Conservation (phyloP, 2,329 filamentous ascomycete species). For the Aspergillus pseudoviridinutans region DNA sequence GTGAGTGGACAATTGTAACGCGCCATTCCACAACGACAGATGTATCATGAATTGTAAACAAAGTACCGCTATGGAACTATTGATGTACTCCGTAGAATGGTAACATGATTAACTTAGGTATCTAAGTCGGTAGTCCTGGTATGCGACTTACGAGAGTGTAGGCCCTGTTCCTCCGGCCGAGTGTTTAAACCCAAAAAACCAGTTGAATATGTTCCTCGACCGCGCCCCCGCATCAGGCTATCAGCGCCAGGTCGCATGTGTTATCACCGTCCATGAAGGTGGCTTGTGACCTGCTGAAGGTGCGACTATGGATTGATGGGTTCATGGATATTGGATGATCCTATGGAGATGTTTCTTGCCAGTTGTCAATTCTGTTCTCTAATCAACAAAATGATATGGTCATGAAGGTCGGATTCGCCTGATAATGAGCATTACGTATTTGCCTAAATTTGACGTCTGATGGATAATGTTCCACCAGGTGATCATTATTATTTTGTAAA, state of each 20-base stretch:
- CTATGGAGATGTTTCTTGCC: not conserved
- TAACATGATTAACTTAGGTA: not conserved
- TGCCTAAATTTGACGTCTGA: not conserved
- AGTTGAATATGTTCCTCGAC: constrained; percentile 25
- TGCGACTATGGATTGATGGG: not conserved
- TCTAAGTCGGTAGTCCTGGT: too few species aligned
- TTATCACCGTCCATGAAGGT: constrained; percentile 2
- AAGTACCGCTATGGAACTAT: not conserved
- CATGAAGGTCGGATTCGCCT: not conserved
- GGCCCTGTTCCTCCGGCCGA: constrained; percentile 2
- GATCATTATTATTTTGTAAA: not conserved
- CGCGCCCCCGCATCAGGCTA: constrained; percentile 14
- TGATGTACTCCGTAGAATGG: not conserved
- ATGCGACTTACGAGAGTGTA: not conserved
- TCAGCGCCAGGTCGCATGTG: constrained; percentile 14
- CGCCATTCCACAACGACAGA: not conserved
- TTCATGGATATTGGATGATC: not conserved
- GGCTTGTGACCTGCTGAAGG: constrained; percentile 13
- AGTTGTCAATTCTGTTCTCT: not conserved
- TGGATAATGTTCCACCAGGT: not conserved
- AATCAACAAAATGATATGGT: not conserved
- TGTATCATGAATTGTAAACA: not conserved
- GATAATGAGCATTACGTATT: not conserved
- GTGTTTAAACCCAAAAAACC: constrained; percentile 12
- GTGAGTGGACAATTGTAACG: not conserved